Percentiles rank a stretch among this genome's conserved stretches.
phyloP scores from a whole-genome alignment of 352 stramenopile species.

The Pythium dissotocum region DNA sequence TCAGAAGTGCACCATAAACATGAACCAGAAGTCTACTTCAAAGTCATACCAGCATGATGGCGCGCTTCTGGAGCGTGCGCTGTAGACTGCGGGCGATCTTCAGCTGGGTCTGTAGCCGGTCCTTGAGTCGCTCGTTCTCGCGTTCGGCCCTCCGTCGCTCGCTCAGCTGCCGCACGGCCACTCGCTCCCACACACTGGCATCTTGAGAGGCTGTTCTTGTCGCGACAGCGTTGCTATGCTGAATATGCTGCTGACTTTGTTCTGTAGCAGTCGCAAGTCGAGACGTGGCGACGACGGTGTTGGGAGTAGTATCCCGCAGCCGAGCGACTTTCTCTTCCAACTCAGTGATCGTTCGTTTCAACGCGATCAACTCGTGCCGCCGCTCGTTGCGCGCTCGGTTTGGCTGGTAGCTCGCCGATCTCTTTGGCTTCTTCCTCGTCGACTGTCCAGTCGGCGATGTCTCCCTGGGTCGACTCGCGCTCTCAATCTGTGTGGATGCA shows the following conservation, averaged over 20 bases:
- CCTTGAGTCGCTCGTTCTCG: conserved; percentile 6
- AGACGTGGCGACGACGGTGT: too few species aligned
- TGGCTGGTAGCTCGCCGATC: not conserved
- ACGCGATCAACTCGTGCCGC: not conserved
- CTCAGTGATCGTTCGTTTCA: not conserved
- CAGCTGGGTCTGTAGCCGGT: conserved; percentile 1
- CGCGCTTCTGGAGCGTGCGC: not conserved
- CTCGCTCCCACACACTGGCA: not conserved
- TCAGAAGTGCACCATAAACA: too few species aligned
- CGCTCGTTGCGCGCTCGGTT: conserved; percentile 3
- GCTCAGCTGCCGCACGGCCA: not conserved
- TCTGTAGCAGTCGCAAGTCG: not conserved
- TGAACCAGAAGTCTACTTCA: too few species aligned
- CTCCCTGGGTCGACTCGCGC: too few species aligned
- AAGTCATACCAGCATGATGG: not conserved
- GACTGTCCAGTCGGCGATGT: too few species aligned
- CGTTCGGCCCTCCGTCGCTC: not conserved
- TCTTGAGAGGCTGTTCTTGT: not conserved
- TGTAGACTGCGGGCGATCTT: conserved; percentile 1
- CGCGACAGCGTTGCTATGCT: not conserved
- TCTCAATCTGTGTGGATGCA: too few species aligned
- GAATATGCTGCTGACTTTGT: not conserved
- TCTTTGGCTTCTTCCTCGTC: too few species aligned
- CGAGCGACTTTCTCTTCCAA: not conserved
- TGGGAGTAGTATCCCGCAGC: not conserved